Base-by-base conservation (phyloP, 495 filamentous ascomycete species). In the Neurospora intermedia region DNA sequence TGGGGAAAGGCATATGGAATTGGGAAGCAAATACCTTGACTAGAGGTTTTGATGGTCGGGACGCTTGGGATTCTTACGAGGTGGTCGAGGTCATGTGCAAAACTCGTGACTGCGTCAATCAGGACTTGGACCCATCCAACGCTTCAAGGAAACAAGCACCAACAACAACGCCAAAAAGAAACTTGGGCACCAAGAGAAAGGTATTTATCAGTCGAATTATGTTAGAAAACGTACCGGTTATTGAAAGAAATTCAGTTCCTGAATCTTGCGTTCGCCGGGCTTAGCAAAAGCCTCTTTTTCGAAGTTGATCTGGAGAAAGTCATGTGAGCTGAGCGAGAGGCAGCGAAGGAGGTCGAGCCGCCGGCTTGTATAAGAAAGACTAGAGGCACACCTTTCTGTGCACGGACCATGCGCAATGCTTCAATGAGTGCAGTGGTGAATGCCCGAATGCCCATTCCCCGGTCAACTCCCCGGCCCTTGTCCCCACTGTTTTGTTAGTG, bases 1-100 rank as follows among this genome's bases (percentile, higher is more conserved):
- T 18, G 54, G 15, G 54, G 54, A 35, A 35, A 31, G 54, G 54
- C 54, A 66, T 9, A 66, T 7, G 54, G 54, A 35, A 35, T 66
- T 27, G 54, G 35, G 54, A 66, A 66, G 54, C 54, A 66, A 66
- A 18, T 66, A 66, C 54, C 54, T 66, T 66, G 54, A 66, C 54
- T 66, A 18, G 54, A 66, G 54, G 54, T 66, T 66, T 66, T 66
- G 54, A 27, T 35, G 27, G 54, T 35, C 27, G 27, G 54, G 54
- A 66, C 54, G 27, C 48, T 59, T 31, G 20, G 48, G 48, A 59
- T 59, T 59, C 48, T 59, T 31, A 8, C 23, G 77, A 76, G 27
- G 27, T 31, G 79, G 76, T 82, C 82, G 59, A 82, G 82, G 78
- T 79, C 79, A 81, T 78, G 78, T 81, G 79, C 78, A 77, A 77